Percentiles rank a stretch among this genome's conserved stretches.
These are phyloP conservation scores for Xylaria venustula DNA, from an alignment of 495 filamentous ascomycete genomes.

Conservation along the genomic window DNA sequence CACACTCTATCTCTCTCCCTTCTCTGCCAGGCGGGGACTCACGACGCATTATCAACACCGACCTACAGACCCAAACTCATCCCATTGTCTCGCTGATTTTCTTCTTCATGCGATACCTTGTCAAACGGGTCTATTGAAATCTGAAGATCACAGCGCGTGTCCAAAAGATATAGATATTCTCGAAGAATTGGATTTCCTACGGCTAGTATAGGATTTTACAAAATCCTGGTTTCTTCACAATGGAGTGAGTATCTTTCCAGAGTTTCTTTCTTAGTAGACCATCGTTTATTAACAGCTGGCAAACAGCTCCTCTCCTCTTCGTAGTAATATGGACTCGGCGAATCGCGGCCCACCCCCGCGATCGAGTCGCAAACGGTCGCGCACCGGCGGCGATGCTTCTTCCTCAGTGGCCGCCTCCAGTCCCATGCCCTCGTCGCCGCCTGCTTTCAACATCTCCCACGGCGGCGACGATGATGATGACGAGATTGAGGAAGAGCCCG, in stretches of 20 bases:
- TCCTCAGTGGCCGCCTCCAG: constrained; percentile 65
- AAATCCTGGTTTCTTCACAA: no score
- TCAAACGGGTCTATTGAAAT: no score
- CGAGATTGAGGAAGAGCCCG: constrained; percentile 66
- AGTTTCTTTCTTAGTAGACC: not conserved
- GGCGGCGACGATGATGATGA: constrained; percentile 56
- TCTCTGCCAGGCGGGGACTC: no score
- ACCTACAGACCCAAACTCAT: no score
- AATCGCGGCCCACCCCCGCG: constrained; percentile 67
- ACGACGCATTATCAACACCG: no score
- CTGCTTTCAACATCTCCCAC: constrained; percentile 52
- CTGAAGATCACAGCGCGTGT: no score
- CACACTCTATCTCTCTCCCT: no score
- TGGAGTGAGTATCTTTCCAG: constrained; percentile 33
- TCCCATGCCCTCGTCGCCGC: constrained; percentile 49
- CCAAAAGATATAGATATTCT: no score
- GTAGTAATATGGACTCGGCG: constrained; percentile 78
- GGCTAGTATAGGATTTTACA: no score
- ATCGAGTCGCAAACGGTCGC: constrained; percentile 74
- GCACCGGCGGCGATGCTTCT: constrained; percentile 68
- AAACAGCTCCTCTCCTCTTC: constrained; percentile 64
- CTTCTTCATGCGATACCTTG: not conserved
- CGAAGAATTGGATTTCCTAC: no score
- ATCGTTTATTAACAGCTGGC: not conserved
- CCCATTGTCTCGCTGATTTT: no score